These are phyloP conservation scores for Breviolum minutum DNA, from an alignment of 73 alveolate species.

Conservation along the genomic window DNA sequence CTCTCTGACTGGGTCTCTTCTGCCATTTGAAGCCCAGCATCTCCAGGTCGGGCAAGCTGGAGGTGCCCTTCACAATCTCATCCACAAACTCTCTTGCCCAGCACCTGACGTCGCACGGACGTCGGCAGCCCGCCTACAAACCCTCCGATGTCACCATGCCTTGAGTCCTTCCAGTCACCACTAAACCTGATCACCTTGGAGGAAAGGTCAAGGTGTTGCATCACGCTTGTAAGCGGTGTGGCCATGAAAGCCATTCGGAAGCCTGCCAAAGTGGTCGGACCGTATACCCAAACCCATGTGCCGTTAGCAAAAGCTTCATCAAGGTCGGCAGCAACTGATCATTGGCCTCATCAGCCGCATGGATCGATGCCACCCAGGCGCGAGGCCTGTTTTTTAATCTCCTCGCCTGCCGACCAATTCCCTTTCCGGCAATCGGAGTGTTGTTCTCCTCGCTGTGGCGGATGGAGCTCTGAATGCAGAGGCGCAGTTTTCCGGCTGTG, in stretches of 20 bases:
- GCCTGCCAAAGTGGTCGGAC: neutral
- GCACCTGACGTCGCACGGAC: neutral
- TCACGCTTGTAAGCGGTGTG: neutral
- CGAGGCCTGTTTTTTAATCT: neutral
- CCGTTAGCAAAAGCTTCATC: neutral
- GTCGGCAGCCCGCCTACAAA: neutral
- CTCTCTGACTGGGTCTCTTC: too few species aligned
- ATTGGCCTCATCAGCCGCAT: neutral
- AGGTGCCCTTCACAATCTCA: neutral
- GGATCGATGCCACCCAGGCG: neutral
- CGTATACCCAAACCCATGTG: neutral
- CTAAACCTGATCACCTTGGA: neutral
- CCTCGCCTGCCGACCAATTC: neutral
- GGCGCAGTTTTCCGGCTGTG: neutral
- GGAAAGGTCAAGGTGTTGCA: neutral
- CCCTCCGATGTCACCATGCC: neutral
- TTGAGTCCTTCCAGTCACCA: neutral
- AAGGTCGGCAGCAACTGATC: neutral
- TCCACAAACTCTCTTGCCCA: neutral
- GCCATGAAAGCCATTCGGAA: too few species aligned
- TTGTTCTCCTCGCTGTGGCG: neutral
- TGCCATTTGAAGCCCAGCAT: too few species aligned
- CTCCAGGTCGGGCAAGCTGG: too few species aligned
- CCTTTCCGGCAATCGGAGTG: neutral
- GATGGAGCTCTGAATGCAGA: neutral